Percentiles rank a stretch among this genome's conserved stretches.
phyloP scores from a whole-genome alignment of 2,329 filamentous ascomycete species.

The Truncatella angustata region DNA sequence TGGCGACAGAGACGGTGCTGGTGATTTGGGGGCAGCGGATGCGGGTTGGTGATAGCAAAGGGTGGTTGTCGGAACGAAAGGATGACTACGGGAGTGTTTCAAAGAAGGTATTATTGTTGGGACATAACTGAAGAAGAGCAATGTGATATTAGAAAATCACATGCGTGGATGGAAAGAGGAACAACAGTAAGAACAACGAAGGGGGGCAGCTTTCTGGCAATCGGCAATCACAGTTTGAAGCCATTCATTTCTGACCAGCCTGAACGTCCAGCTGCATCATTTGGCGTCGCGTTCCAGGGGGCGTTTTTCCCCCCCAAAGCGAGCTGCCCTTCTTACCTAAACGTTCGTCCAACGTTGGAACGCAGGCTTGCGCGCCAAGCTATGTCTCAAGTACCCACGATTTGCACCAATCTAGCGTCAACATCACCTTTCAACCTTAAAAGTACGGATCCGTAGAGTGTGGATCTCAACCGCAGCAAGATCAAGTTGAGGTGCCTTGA shows the following conservation, averaged over 20 bases:
- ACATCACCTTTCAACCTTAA: no score
- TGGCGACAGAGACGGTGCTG: conserved; percentile 9
- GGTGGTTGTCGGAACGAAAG: neutral
- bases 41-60: neutral
- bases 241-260: conserved; percentile 9
- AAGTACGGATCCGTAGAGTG: no score
- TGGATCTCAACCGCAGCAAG: no score
- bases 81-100: no score
- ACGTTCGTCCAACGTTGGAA: neutral
- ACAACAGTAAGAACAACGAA: no score
- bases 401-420: no score
- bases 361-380: no score
- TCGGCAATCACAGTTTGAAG: conserved; percentile 1
- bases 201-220: no score
- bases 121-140: neutral
- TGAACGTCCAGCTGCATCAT: conserved; percentile 1
- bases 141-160: neutral
- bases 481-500: no score
- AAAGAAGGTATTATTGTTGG: neutral
- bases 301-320: neutral
- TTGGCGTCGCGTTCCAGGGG: conserved; percentile 8
- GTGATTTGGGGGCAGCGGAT: neutral
- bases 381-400: no score
- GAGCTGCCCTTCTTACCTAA: neutral
- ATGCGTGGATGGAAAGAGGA: neutral